Evolutionary conservation across 2,329 filamentous ascomycete genomes (phyloP).

Genomic region (Blastomyces emzantsi): DNA sequence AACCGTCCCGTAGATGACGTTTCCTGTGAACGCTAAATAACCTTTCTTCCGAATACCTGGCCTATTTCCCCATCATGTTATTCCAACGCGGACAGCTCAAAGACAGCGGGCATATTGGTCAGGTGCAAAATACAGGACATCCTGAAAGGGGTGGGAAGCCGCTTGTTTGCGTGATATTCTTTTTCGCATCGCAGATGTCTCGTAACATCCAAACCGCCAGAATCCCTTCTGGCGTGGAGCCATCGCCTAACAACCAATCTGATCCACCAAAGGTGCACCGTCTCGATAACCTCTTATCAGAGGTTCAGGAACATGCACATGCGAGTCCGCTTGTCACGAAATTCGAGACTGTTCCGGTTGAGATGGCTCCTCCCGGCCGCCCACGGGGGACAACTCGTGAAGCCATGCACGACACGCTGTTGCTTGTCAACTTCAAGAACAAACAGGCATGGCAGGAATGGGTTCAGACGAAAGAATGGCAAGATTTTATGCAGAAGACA

Average conservation of each 20-base stretch:
- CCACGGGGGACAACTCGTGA: slow-evolving; percentile 15
- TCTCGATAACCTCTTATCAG: slow-evolving; percentile 21
- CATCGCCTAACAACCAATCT: not conserved
- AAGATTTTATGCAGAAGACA: slow-evolving; percentile 23
- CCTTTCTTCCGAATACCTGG: not conserved
- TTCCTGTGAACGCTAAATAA: not conserved
- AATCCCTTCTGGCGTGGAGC: slow-evolving; percentile 13
- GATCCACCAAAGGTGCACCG: slow-evolving; percentile 14
- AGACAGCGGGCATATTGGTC: slow-evolving; percentile 7
- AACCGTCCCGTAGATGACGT: not conserved
- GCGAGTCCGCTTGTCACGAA: slow-evolving; percentile 20
- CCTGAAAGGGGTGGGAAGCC: slow-evolving; percentile 10
- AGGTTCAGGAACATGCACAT: slow-evolving; percentile 20
- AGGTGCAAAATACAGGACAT: not conserved
- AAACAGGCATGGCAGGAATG: slow-evolving; percentile 21
- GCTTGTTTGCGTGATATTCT: slow-evolving; percentile 23
- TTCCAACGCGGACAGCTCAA: slow-evolving; percentile 4
- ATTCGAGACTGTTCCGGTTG: slow-evolving; percentile 22
- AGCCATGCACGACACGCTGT: slow-evolving; percentile 22
- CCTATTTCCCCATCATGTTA: not conserved
- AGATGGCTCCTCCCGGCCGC: slow-evolving; percentile 18
- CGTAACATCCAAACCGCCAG: slow-evolving; percentile 18
- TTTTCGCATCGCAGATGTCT: slow-evolving; percentile 24
- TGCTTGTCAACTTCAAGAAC: slow-evolving; percentile 22
- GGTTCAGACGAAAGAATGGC: slow-evolving; percentile 21